These are phyloP conservation scores for Eucalyptus cloeziana DNA, from an alignment of 345 rosid species.

Conservation along the genomic window DNA sequence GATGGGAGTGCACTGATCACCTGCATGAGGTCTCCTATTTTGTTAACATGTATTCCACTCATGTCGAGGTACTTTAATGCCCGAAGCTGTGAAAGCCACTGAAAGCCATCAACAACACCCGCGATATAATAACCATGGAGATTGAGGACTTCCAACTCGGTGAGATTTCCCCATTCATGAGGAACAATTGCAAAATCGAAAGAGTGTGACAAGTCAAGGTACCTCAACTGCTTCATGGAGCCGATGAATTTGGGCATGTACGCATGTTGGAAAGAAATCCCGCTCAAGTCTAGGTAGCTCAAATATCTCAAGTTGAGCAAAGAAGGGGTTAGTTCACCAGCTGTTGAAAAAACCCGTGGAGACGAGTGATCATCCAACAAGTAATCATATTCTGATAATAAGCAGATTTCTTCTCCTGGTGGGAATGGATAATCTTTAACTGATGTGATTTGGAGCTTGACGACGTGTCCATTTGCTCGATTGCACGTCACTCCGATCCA, in stretches of 20 bases:
- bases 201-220: not conserved
- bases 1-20: not conserved
- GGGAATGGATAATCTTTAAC: accelerated
- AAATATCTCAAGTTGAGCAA: not conserved
- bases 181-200: not conserved
- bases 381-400: too few species aligned
- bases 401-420: accelerated
- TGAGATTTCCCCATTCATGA: not conserved
- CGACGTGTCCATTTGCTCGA: not conserved
- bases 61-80: not conserved
- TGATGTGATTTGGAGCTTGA: not conserved
- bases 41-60: not conserved
- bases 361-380: too few species aligned
- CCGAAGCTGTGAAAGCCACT: not conserved
- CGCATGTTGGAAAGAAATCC: not conserved
- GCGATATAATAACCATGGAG: accelerated
- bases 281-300: not conserved
- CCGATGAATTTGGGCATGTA: not conserved
- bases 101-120: not conserved
- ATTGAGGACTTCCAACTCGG: not conserved
- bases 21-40: not conserved
- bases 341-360: accelerated
- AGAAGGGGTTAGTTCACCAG: not conserved
- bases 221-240: not conserved
- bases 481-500: not conserved